phyloP scores from a whole-genome alignment of 495 filamentous ascomycete species.

The Trichoderma asperelloides region DNA sequence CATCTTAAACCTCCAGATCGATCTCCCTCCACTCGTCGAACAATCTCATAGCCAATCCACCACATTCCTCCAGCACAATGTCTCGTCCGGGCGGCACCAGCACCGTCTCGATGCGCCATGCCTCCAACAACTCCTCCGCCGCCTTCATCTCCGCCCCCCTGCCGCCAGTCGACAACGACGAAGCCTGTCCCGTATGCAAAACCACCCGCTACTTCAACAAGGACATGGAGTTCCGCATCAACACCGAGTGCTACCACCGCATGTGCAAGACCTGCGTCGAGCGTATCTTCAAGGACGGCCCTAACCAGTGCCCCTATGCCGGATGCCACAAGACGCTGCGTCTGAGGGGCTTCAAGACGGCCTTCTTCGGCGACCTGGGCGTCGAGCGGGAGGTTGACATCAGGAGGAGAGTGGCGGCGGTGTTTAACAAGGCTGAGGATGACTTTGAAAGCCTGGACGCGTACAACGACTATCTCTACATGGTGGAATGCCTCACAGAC shows the following conservation, averaged over 20 bases:
- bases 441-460: constrained; percentile 76
- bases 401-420: constrained; percentile 63
- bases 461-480: constrained; percentile 92
- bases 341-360: constrained; percentile 69
- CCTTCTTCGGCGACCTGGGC: constrained; percentile 81
- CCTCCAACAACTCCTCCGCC: constrained; percentile 17
- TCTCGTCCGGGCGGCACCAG: constrained; percentile 16
- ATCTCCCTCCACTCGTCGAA: neutral
- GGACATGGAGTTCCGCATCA: constrained; percentile 88
- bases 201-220: constrained; percentile 89
- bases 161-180: constrained; percentile 26
- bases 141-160: neutral
- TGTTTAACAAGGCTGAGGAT: constrained; percentile 81
- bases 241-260: constrained; percentile 96
- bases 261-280: constrained; percentile 96
- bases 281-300: constrained; percentile 84
- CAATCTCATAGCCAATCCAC: neutral
- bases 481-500: constrained; percentile 82
- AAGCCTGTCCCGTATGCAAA: constrained; percentile 96
- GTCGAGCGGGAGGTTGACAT: constrained; percentile 96
- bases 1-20: neutral
- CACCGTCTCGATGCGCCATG: constrained; percentile 12
- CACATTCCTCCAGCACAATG: constrained; percentile 16
- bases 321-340: constrained; percentile 79
- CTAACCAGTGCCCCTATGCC: constrained; percentile 81